Conservation (phyloP, 2,329 filamentous ascomycete genomes). For the Metarhizium rileyi region DNA sequence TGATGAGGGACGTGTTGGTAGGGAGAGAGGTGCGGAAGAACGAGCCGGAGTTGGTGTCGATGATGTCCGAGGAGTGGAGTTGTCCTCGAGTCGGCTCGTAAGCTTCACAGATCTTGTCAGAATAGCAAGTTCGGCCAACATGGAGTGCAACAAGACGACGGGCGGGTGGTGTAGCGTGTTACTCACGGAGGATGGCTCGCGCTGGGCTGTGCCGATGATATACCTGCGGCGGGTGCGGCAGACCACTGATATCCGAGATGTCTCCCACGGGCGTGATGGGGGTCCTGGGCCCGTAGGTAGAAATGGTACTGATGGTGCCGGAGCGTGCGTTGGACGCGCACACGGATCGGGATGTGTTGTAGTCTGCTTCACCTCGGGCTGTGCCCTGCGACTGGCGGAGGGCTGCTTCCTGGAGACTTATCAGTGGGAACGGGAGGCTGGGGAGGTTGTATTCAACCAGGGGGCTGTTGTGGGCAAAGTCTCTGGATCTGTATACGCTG, state of each 20-base stretch:
- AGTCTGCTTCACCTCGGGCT: constrained; percentile 27
- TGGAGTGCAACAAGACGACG: background rate
- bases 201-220: background rate
- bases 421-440: constrained; percentile 25
- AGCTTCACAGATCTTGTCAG: background rate
- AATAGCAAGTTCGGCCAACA: background rate
- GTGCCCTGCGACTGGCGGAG: constrained; percentile 22
- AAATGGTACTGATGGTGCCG: constrained; percentile 21
- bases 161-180: too few species aligned
- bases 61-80: constrained; percentile 4
- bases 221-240: constrained; percentile 1
- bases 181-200: constrained; percentile 5
- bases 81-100: background rate
- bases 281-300: constrained; percentile 17
- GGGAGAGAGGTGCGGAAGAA: constrained; percentile 7
- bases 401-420: constrained; percentile 28
- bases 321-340: constrained; percentile 21
- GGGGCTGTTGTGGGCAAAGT: constrained; percentile 14
- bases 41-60: constrained; percentile 2
- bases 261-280: constrained; percentile 14
- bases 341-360: constrained; percentile 19
- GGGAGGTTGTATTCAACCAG: constrained; percentile 13
- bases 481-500: background rate
- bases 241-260: background rate
- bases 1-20: constrained; percentile 8